Percentiles rank a stretch among this genome's conserved stretches.
Evolutionary conservation across 352 stramenopile genomes (phyloP).

Genomic region (Globisporangium orthogonon): DNA sequence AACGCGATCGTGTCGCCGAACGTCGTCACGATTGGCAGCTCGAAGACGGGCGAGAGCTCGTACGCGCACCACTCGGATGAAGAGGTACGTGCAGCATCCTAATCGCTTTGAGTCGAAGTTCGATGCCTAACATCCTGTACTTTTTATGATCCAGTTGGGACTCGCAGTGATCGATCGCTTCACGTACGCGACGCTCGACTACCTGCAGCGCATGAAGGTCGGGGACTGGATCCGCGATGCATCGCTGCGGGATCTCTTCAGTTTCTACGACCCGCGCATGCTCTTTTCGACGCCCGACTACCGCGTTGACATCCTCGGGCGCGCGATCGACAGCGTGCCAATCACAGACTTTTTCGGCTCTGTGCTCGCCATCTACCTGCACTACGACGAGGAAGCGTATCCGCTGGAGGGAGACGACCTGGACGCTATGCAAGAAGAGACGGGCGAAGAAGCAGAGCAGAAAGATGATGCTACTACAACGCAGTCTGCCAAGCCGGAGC

Average conservation of each 20-base stretch:
- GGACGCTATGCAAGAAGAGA: background rate
- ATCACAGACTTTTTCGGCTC: slow-evolving; percentile 90
- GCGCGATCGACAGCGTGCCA: slow-evolving; percentile 58
- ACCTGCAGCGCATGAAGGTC: slow-evolving; percentile 81
- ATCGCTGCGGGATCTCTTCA: slow-evolving; percentile 66
- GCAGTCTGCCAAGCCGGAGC: background rate
- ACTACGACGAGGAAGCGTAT: slow-evolving; percentile 69
- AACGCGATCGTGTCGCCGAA: slow-evolving; percentile 86
- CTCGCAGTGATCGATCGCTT: slow-evolving; percentile 88
- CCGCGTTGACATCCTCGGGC: slow-evolving; percentile 64
- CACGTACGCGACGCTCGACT: slow-evolving; percentile 86
- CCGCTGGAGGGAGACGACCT: slow-evolving; percentile 35
- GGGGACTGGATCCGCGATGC: slow-evolving; percentile 59
- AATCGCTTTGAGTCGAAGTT: too few species aligned
- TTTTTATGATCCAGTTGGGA: slow-evolving; percentile 37
- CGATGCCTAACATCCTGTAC: too few species aligned
- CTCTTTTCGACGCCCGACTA: slow-evolving; percentile 78
- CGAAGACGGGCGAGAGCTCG: slow-evolving; percentile 89
- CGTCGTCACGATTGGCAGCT: slow-evolving; percentile 91
- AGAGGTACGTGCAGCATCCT: slow-evolving; percentile 53
- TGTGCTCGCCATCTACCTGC: slow-evolving; percentile 73
- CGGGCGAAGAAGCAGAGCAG: background rate
- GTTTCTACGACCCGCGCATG: slow-evolving; percentile 80
- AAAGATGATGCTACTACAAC: too few species aligned
- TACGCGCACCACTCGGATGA: slow-evolving; percentile 91